Conservation (phyloP, 1,284 basidiomycete genomes). For the Apiotrichum akiyoshidainum region DNA sequence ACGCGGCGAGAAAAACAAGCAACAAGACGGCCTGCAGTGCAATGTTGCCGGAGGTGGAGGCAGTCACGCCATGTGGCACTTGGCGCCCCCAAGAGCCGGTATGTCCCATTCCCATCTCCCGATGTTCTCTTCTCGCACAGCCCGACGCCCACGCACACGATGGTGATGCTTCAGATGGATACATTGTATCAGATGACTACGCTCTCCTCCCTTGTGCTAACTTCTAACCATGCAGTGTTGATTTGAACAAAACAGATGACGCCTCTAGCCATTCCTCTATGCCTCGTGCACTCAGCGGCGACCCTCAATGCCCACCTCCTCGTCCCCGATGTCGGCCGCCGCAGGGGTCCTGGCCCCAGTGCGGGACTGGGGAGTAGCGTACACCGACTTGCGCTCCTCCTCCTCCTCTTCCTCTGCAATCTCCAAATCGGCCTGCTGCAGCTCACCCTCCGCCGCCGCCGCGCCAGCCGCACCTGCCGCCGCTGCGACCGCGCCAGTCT, state of each 20-base stretch:
- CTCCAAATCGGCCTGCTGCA: not conserved
- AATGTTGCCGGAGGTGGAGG: not conserved
- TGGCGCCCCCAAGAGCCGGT: too few relatives aligned
- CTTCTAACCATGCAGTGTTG: not conserved
- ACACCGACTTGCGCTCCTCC: not conserved
- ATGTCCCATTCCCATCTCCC: too few relatives aligned
- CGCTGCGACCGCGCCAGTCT: not conserved
- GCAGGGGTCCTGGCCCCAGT: not conserved
- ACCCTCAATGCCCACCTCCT: not conserved
- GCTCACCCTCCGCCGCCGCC: not conserved
- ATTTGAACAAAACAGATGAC: not conserved
- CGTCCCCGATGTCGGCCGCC: not conserved
- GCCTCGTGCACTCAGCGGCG: not conserved
- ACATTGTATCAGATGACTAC: too few relatives aligned
- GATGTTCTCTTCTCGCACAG: too few relatives aligned
- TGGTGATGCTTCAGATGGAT: too few relatives aligned
- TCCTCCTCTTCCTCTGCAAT: not conserved
- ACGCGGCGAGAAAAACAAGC: not conserved
- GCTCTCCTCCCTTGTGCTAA: not conserved
- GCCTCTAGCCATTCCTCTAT: not conserved
- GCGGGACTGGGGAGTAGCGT: not conserved
- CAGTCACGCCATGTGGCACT: too few relatives aligned
- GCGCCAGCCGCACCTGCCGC: not conserved
- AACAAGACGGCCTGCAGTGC: not conserved
- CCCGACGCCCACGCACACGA: too few relatives aligned